Conservation (phyloP, 1,284 basidiomycete species). For the Ceratobasidium theobromae region DNA sequence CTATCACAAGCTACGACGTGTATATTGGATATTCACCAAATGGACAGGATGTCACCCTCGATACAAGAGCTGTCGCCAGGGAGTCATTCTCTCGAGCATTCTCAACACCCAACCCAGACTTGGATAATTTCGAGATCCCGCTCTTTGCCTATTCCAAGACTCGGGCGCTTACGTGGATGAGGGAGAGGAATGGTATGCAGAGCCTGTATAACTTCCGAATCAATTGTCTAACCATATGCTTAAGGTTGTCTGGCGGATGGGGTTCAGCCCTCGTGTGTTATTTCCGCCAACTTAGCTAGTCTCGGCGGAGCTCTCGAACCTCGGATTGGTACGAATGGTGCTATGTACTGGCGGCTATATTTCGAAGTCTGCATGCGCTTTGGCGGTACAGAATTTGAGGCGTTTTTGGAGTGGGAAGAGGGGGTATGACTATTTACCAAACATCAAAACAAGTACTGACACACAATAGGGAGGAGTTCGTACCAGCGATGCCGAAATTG, state of each 20-base stretch:
- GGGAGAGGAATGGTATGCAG: neutral
- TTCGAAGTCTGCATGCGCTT: constrained; percentile 31
- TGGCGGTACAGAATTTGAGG: constrained; percentile 32
- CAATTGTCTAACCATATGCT: neutral
- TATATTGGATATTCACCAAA: too few relatives aligned
- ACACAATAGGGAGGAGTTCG: too few relatives aligned
- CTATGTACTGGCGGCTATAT: constrained; percentile 19
- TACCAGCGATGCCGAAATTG: too few relatives aligned
- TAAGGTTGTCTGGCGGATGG: neutral
- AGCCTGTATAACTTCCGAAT: neutral
- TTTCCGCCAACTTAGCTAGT: constrained; percentile 9
- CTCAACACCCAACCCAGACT: constrained; percentile 4
- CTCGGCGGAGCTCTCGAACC: constrained; percentile 10
- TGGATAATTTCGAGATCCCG: constrained; percentile 6
- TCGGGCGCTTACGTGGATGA: neutral
- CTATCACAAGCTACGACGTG: too few relatives aligned
- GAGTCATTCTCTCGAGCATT: neutral
- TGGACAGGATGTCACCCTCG: constrained; percentile 16
- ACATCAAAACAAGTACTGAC: too few relatives aligned
- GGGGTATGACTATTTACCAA: too few relatives aligned
- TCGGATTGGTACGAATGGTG: neutral
- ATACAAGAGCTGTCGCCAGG: neutral
- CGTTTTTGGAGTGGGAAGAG: constrained; percentile 33
- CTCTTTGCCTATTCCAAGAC: constrained; percentile 5
- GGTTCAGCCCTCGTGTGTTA: neutral